phyloP scores from a whole-genome alignment of 306 rosid genomes.

The Lathyrus tuberosus region DNA sequence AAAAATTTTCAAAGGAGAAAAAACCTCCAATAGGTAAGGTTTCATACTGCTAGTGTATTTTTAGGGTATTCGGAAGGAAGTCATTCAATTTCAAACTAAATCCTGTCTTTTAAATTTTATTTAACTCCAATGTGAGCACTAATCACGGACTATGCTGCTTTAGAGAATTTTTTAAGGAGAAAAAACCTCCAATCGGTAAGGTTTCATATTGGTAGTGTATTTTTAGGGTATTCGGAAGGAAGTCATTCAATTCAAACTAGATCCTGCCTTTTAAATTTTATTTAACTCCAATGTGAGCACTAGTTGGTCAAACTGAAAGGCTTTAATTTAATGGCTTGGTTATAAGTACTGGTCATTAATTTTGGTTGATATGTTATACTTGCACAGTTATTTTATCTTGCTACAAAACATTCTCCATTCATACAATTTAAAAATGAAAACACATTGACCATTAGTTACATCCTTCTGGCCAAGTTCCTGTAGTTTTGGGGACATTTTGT shows the following conservation, averaged over 20 bases:
- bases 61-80: neutral
- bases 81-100: slow-evolving; percentile 24
- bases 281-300: slow-evolving; percentile 14
- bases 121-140: slow-evolving; percentile 11
- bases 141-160: slow-evolving; percentile 76
- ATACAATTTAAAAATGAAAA: neutral
- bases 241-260: slow-evolving; percentile 23
- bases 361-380: slow-evolving; percentile 26
- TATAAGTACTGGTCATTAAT: slow-evolving; percentile 12
- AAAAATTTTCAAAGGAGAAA: slow-evolving; percentile 91
- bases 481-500: neutral
- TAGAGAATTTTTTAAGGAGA: slow-evolving; percentile 93
- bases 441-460: slow-evolving; percentile 7
- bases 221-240: neutral
- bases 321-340: slow-evolving; percentile 10
- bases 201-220: slow-evolving; percentile 25
- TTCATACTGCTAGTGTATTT: slow-evolving; percentile 27
- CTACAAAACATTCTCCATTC: slow-evolving; percentile 1
- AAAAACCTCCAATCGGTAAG: slow-evolving; percentile 87
- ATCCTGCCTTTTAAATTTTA: slow-evolving; percentile 20
- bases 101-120: slow-evolving; percentile 19
- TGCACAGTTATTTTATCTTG: neutral
- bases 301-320: slow-evolving; percentile 23
- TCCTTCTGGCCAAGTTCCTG: slow-evolving; percentile 11
- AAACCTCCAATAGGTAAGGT: slow-evolving; percentile 83